Conservation (phyloP, 2,329 filamentous ascomycete genomes). For the Cladorrhinum sp. region DNA sequence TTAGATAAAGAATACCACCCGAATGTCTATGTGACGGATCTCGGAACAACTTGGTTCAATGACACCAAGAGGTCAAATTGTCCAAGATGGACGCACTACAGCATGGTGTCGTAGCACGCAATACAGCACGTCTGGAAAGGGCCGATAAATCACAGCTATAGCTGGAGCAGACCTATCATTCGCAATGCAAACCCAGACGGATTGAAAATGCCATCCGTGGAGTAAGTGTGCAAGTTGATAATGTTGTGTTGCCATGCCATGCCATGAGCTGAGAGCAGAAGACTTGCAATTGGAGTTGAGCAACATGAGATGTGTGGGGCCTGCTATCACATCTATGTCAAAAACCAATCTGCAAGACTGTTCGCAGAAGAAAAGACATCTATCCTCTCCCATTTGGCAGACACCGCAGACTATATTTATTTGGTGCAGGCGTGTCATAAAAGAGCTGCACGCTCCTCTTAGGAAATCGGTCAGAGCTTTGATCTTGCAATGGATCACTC, state of each 20-base stretch:
- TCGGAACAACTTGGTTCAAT: not conserved
- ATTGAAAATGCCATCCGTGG: too few relatives aligned
- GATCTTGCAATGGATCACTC: not conserved
- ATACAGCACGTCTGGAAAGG: slow-evolving; percentile 6
- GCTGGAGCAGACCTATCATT: not conserved
- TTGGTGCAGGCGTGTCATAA: not conserved
- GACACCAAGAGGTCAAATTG: not conserved
- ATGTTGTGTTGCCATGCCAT: not conserved
- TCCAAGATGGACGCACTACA: not conserved
- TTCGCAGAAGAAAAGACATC: not conserved
- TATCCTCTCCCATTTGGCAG: not conserved
- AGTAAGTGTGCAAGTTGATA: not conserved
- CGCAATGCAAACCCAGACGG: slow-evolving; percentile 8
- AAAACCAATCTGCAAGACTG: slow-evolving; percentile 2
- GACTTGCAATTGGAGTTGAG: not conserved
- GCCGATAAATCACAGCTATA: not conserved
- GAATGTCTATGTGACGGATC: not conserved
- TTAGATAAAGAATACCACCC: not conserved
- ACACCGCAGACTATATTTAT: not conserved
- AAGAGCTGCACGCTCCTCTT: not conserved
- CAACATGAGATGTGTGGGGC: not conserved
- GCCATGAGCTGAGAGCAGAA: too few relatives aligned
- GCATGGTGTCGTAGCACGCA: not conserved
- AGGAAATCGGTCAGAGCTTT: not conserved
- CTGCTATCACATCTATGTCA: not conserved